Evolutionary conservation across 2,329 filamentous ascomycete species (phyloP).

Genomic region (Hymenoscyphus fraxineus): DNA sequence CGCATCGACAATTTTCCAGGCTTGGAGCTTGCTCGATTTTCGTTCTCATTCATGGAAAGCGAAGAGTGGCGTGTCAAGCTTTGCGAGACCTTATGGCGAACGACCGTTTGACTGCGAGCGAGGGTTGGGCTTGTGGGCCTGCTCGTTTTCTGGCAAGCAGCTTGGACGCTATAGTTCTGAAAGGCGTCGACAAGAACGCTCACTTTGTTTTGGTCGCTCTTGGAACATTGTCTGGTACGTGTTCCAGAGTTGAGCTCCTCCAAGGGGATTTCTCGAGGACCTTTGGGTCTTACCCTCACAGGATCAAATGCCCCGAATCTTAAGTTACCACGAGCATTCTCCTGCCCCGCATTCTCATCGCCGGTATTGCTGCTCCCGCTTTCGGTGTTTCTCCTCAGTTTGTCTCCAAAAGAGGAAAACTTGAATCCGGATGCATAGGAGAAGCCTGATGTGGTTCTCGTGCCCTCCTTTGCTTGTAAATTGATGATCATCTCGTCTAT

Average conservation of each 20-base stretch:
- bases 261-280: background rate
- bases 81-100: background rate
- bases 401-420: conserved; percentile 5
- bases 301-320: background rate
- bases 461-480: background rate
- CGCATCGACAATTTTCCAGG: background rate
- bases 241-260: background rate
- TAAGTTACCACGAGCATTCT: background rate
- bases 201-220: background rate
- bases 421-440: background rate
- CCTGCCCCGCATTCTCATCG: background rate
- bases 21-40: background rate
- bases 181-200: conserved; percentile 24
- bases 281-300: background rate
- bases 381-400: background rate
- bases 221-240: background rate
- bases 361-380: background rate
- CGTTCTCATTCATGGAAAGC: background rate
- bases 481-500: background rate
- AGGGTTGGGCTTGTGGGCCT: conserved; percentile 3
- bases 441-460: background rate
- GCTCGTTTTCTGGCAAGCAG: conserved; percentile 8
- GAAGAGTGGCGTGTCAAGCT: background rate
- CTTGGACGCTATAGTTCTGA: conserved; percentile 19
- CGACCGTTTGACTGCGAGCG: background rate